phyloP scores from a whole-genome alignment of 805 yeast species.

The Sugiyamaella smithiae region DNA sequence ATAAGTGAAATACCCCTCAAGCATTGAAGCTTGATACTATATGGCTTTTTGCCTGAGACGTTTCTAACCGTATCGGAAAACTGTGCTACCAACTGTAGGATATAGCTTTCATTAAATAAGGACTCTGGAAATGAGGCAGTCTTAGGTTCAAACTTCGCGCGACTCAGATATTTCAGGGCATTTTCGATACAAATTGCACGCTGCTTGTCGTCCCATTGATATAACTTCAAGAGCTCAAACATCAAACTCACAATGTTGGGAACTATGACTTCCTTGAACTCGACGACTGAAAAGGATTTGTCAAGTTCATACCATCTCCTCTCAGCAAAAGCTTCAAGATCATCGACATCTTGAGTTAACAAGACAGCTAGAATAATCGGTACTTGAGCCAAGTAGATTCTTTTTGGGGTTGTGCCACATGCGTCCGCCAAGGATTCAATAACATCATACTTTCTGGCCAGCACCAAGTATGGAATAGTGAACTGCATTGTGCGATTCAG shows the following conservation, averaged over 20 bases:
- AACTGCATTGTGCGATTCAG: slow-evolving; percentile 65
- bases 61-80: slow-evolving; percentile 80
- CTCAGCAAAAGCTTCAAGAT: slow-evolving; percentile 50
- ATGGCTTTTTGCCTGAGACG: slow-evolving; percentile 66
- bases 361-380: slow-evolving; percentile 57
- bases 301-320: slow-evolving; percentile 52
- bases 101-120: slow-evolving; percentile 51
- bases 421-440: slow-evolving; percentile 60
- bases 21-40: slow-evolving; percentile 65
- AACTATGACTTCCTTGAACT: slow-evolving; percentile 30
- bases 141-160: slow-evolving; percentile 13
- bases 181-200: slow-evolving; percentile 8
- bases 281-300: slow-evolving; percentile 43
- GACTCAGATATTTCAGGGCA: slow-evolving; percentile 17
- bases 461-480: slow-evolving; percentile 73
- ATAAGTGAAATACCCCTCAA: slow-evolving; percentile 71
- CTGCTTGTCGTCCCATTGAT: slow-evolving; percentile 30
- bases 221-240: slow-evolving; percentile 41
- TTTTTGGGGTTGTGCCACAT: slow-evolving; percentile 41
- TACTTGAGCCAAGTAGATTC: slow-evolving; percentile 48
- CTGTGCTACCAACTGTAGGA: slow-evolving; percentile 59
- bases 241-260: slow-evolving; percentile 26
- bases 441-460: slow-evolving; percentile 60
- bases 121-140: slow-evolving; percentile 15
- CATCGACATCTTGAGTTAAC: slow-evolving; percentile 47